These are phyloP conservation scores for Gynochthodes officinalis DNA, from an alignment of 257 asterid species.

Conservation along the genomic window DNA sequence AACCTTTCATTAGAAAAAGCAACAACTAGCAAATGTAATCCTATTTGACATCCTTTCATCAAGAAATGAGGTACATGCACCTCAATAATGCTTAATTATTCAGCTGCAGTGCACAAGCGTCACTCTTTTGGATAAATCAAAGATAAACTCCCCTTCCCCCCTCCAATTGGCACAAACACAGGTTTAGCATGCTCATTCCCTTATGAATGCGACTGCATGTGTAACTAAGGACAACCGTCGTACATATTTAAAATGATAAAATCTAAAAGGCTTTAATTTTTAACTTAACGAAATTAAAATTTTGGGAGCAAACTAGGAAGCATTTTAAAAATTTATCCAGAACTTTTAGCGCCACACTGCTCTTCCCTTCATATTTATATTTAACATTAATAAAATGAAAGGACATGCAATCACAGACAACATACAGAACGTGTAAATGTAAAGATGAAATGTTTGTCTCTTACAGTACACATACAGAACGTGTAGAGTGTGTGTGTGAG, in stretches of 20 bases:
- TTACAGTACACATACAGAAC: not conserved
- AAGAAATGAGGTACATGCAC: not conserved
- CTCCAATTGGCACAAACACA: not conserved
- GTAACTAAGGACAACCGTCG: not conserved
- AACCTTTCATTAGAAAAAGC: not conserved
- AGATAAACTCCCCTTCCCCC: not conserved
- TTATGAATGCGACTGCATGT: no score
- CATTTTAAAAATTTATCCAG: not conserved
- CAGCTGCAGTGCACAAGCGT: no score
- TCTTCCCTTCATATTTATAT: not conserved
- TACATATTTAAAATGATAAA: not conserved
- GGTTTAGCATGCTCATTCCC: not conserved
- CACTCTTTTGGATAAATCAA: not conserved
- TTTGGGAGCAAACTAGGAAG: not conserved
- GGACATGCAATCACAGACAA: not conserved
- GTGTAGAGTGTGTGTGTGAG: not conserved
- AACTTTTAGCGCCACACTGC: not conserved
- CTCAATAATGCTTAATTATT: not conserved
- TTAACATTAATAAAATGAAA: not conserved
- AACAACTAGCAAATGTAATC: not conserved
- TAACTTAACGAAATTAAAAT: no score
- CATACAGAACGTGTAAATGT: no score
- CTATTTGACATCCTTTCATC: not conserved
- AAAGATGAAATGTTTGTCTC: no score
- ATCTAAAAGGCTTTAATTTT: not conserved